Evolutionary conservation across 2,329 filamentous ascomycete genomes (phyloP).

Genomic region (Cladobotryum protrusum): DNA sequence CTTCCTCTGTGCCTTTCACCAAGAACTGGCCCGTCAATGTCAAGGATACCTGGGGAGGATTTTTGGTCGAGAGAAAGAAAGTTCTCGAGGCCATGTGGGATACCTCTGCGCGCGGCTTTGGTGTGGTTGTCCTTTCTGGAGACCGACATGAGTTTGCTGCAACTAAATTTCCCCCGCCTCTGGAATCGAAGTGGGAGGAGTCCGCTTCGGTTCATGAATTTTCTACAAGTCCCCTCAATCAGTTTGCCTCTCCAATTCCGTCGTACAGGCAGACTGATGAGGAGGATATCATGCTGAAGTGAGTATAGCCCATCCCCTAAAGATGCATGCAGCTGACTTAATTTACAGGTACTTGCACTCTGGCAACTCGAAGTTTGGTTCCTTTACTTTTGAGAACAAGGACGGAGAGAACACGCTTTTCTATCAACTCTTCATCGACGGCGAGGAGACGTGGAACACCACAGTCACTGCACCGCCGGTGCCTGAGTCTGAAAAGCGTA

Average conservation of each 20-base stretch:
- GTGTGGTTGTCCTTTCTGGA: conserved; percentile 79
- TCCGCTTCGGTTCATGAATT: conserved; percentile 77
- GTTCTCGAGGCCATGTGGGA: conserved; percentile 93
- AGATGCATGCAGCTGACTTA: conserved; percentile 3
- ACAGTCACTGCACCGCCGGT: conserved; percentile 40
- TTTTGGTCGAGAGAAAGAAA: conserved; percentile 68
- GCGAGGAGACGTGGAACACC: conserved; percentile 68
- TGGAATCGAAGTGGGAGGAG: conserved; percentile 54
- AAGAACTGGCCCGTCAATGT: conserved; percentile 93
- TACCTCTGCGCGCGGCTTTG: conserved; percentile 64
- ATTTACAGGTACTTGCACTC: conserved; percentile 63
- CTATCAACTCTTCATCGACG: conserved; percentile 79
- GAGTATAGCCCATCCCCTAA: conserved; percentile 31
- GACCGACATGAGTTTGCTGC: conserved; percentile 97
- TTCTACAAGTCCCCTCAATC: conserved; percentile 81
- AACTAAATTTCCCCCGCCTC: conserved; percentile 66
- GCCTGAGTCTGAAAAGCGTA: conserved; percentile 22
- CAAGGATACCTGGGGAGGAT: conserved; percentile 91
- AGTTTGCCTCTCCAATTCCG: conserved; percentile 83
- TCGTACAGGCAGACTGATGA: conserved; percentile 78
- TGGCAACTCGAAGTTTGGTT: conserved; percentile 83
- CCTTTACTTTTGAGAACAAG: conserved; percentile 62
- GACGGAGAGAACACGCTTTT: conserved; percentile 63
- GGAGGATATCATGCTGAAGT: conserved; percentile 81
- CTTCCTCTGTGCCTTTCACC: conserved; percentile 88